phyloP scores from a whole-genome alignment of 139 green algal species.

The Nannochloris sp. region DNA sequence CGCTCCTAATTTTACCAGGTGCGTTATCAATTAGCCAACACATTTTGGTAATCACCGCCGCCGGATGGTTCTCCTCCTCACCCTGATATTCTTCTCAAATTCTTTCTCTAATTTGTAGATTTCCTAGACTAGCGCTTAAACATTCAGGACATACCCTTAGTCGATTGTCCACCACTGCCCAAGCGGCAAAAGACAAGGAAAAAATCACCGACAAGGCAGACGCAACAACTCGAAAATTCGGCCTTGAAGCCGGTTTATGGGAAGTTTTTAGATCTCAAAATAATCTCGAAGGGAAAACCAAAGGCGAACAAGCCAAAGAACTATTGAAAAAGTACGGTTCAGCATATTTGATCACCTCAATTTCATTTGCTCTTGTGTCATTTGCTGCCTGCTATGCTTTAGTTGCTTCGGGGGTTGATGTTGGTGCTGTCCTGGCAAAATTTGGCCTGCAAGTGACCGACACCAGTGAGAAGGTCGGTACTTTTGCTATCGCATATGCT shows the following conservation, averaged over 20 bases:
- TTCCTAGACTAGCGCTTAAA: not conserved
- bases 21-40: too few relatives aligned
- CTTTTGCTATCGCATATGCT: conserved; percentile 93
- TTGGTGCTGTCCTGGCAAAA: conserved; percentile 59
- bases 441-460: conserved; percentile 73
- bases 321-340: conserved; percentile 88
- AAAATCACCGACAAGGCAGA: conserved; percentile 3
- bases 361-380: conserved; percentile 91
- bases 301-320: conserved; percentile 64
- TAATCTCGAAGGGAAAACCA: conserved; percentile 15
- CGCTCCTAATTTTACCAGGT: too few relatives aligned
- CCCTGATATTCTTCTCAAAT: too few relatives aligned
- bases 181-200: not conserved
- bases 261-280: conserved; percentile 74
- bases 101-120: not conserved
- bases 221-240: conserved; percentile 76
- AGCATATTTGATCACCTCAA: conserved; percentile 95
- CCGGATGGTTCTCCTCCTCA: too few relatives aligned
- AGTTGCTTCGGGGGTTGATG: conserved; percentile 81
- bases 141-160: not conserved
- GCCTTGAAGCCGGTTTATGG: conserved; percentile 81
- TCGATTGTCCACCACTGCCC: not conserved
- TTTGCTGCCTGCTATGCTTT: conserved; percentile 87
- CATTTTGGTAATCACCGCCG: too few relatives aligned
- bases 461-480: conserved; percentile 81